Percentiles rank a stretch among this genome's conserved stretches.
These are phyloP conservation scores for Phanerochaete sordida DNA, from an alignment of 768 basidiomycete genomes.

Conservation along the genomic window DNA sequence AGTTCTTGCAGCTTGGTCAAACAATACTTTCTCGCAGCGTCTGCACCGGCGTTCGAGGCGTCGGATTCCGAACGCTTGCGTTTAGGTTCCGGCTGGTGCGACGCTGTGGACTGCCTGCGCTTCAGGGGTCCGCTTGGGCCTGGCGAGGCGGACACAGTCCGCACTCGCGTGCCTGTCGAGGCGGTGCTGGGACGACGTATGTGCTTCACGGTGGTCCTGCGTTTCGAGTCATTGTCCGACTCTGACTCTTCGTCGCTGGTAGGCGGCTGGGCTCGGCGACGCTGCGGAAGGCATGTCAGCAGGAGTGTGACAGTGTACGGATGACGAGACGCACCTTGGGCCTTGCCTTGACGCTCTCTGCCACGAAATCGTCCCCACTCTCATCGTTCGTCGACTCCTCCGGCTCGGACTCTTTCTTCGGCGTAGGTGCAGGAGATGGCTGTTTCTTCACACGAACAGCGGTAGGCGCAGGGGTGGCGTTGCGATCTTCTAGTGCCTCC, in stretches of 20 bases:
- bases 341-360: slow-evolving; percentile 28
- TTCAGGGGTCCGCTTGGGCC: slow-evolving; percentile 34
- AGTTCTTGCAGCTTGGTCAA: slow-evolving; percentile 71
- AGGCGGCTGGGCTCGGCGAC: slow-evolving; percentile 38
- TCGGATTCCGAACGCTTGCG: slow-evolving; percentile 38
- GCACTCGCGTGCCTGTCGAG: slow-evolving; percentile 6
- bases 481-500: slow-evolving; percentile 47
- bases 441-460: not conserved
- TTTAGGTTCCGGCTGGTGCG: slow-evolving; percentile 42
- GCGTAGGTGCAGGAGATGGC: slow-evolving; percentile 8
- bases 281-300: slow-evolving; percentile 29
- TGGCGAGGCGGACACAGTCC: slow-evolving; percentile 14
- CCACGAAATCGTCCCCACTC: slow-evolving; percentile 73
- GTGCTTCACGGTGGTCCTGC: slow-evolving; percentile 9
- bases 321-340: slow-evolving; percentile 42
- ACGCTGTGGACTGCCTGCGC: slow-evolving; percentile 47
- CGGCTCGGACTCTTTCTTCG: slow-evolving; percentile 26
- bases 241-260: slow-evolving; percentile 30
- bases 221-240: slow-evolving; percentile 10
- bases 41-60: slow-evolving; percentile 44
- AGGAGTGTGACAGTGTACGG: not conserved
- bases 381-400: slow-evolving; percentile 26
- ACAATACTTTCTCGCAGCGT: slow-evolving; percentile 78
- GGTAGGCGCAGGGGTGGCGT: not conserved
- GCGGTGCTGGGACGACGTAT: slow-evolving; percentile 18